phyloP scores from a whole-genome alignment of 1,284 basidiomycete species.

The Tylopilus sp. region DNA sequence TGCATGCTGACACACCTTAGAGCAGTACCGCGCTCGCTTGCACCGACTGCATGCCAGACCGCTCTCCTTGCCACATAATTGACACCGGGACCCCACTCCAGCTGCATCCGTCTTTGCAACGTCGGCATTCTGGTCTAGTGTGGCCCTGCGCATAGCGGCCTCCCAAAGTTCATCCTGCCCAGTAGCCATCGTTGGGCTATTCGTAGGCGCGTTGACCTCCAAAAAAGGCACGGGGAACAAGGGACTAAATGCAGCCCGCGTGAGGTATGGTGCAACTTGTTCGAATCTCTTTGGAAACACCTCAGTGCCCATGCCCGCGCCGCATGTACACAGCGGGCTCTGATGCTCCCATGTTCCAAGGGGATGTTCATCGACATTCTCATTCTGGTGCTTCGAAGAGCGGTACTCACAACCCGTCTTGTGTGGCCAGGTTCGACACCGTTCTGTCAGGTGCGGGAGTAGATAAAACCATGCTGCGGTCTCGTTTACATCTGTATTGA shows the following conservation, averaged over 20 bases:
- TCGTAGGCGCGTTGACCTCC: constrained; percentile 22
- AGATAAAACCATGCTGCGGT: constrained; percentile 46
- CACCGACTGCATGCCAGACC: constrained; percentile 36
- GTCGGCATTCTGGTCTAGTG: neutral
- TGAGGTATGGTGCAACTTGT: constrained; percentile 40
- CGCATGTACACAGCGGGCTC: constrained; percentile 43
- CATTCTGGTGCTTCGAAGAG: neutral
- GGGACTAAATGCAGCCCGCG: constrained; percentile 49
- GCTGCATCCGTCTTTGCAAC: neutral
- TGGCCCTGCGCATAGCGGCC: too few relatives aligned
- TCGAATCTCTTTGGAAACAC: constrained; percentile 29
- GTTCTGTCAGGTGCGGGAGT: constrained; percentile 48
- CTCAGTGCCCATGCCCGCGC: constrained; percentile 42
- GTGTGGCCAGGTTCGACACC: constrained; percentile 54
- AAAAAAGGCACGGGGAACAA: constrained; percentile 48
- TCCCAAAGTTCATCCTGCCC: neutral
- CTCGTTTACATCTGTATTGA: constrained; percentile 28
- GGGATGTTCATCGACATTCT: neutral
- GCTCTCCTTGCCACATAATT: constrained; percentile 30
- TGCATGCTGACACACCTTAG: constrained; percentile 41
- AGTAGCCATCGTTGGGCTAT: too few relatives aligned
- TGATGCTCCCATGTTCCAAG: neutral
- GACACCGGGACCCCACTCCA: constrained; percentile 13
- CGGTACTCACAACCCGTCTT: constrained; percentile 43
- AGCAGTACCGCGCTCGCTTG: constrained; percentile 42